Conservation (phyloP, 345 rosid genomes). For the Lumnitzera racemosa region DNA sequence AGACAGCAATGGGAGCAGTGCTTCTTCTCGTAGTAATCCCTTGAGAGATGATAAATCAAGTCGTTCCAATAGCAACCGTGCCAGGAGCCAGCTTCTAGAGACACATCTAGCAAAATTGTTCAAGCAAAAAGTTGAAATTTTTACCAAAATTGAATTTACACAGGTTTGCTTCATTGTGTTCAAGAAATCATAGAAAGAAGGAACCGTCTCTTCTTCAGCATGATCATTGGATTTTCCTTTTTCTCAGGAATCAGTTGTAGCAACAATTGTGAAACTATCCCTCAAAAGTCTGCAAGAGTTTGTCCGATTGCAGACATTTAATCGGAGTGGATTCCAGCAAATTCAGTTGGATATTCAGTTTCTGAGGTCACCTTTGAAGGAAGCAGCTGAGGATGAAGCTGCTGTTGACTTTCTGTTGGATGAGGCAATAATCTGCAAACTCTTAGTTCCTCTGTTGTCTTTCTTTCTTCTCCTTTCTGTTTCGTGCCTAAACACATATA, state of each 20-base stretch:
- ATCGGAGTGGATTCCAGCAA: conserved; percentile 96
- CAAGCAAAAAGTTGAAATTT: conserved; percentile 95
- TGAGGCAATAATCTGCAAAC: conserved; percentile 45
- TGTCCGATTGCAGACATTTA: conserved; percentile 86
- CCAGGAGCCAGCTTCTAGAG: conserved; percentile 94
- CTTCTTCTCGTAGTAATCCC: conserved; percentile 82
- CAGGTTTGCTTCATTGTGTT: conserved; percentile 45
- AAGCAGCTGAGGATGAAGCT: conserved; percentile 76
- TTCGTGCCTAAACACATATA: not conserved
- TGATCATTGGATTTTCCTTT: conserved; percentile 10
- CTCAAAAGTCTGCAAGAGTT: conserved; percentile 93
- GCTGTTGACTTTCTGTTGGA: conserved; percentile 88
- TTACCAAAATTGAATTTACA: conserved; percentile 87
- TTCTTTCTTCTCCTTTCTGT: not conserved
- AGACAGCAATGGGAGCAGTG: conserved; percentile 90
- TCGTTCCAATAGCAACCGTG: conserved; percentile 69
- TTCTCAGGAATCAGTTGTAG: conserved; percentile 79
- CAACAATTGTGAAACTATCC: conserved; percentile 66
- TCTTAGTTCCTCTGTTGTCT: not conserved
- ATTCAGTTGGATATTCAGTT: conserved; percentile 95
- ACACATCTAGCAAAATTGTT: conserved; percentile 97
- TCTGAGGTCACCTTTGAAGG: conserved; percentile 64
- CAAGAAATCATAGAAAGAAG: conserved; percentile 1
- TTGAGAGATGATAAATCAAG: conserved; percentile 65
- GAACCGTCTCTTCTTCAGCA: not conserved